These are phyloP conservation scores for Plasmodium berghei DNA, from an alignment of 169 alveolate genomes.

Conservation along the genomic window DNA sequence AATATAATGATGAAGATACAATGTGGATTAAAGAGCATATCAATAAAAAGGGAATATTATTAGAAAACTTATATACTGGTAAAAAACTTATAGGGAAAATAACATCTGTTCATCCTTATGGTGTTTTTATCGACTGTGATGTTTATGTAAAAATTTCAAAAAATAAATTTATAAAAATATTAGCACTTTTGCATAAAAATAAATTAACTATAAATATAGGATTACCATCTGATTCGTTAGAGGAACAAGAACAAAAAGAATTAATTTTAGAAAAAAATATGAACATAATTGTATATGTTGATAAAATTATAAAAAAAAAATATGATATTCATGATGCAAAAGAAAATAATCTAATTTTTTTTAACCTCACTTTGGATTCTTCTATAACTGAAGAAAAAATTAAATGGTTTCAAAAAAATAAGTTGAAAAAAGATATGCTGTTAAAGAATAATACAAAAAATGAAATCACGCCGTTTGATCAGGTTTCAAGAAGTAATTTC, in stretches of 20 bases:
- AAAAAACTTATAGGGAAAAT: slow-evolving; percentile 68
- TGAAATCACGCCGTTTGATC: neutral
- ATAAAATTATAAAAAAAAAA: slow-evolving; percentile 57
- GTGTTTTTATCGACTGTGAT: slow-evolving; percentile 74
- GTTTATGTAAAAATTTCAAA: slow-evolving; percentile 49
- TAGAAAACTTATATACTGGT: slow-evolving; percentile 67
- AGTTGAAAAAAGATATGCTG: slow-evolving; percentile 5
- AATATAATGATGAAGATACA: slow-evolving; percentile 45
- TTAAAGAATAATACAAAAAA: neutral
- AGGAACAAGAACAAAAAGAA: slow-evolving; percentile 72
- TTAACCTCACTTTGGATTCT: slow-evolving; percentile 74
- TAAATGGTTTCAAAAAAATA: slow-evolving; percentile 57
- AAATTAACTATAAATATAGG: slow-evolving; percentile 76
- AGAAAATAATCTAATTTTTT: slow-evolving; percentile 67
- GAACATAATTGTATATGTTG: slow-evolving; percentile 76
- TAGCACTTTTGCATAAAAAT: slow-evolving; percentile 71
- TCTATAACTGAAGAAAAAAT: slow-evolving; percentile 77
- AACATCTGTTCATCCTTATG: slow-evolving; percentile 70
- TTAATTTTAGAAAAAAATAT: slow-evolving; percentile 68
- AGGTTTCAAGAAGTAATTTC: too few relatives aligned
- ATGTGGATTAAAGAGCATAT: slow-evolving; percentile 31
- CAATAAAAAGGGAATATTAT: slow-evolving; percentile 40
- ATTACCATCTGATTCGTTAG: slow-evolving; percentile 44
- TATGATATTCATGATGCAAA: neutral
- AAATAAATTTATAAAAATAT: slow-evolving; percentile 31